Percentiles rank a stretch among this genome's conserved stretches.
These are phyloP conservation scores for Xenoacremonium recifei DNA, from an alignment of 2,329 filamentous ascomycete species.

Conservation along the genomic window DNA sequence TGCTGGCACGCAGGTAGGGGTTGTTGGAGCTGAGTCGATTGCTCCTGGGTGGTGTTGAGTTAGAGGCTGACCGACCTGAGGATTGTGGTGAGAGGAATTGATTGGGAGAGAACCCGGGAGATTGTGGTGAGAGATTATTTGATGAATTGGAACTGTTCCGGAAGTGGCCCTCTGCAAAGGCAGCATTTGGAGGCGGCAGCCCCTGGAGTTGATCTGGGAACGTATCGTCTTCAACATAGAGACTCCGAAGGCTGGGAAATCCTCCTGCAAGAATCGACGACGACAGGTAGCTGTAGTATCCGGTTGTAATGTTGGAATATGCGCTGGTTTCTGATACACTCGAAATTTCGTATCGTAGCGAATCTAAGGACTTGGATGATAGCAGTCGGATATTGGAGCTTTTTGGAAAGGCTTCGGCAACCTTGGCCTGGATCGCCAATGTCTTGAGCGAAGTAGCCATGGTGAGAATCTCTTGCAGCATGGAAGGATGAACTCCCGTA, in stretches of 20 bases:
- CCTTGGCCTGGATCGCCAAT: conserved; percentile 52
- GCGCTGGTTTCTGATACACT: conserved; percentile 55
- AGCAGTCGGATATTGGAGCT: conserved; percentile 56
- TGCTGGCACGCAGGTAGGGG: conserved; percentile 46
- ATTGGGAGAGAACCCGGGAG: conserved; percentile 1
- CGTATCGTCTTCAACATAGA: conserved; percentile 82
- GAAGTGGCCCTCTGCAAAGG: conserved; percentile 28
- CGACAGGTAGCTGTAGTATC: conserved; percentile 84
- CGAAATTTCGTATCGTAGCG: conserved; percentile 81
- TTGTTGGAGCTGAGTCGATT: conserved; percentile 61
- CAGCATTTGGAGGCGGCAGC: conserved; percentile 62
- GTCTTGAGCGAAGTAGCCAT: conserved; percentile 57
- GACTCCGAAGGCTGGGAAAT: conserved; percentile 68
- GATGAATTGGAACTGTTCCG: conserved; percentile 34
- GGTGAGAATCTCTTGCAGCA: conserved; percentile 60
- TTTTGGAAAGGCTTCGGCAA: conserved; percentile 49
- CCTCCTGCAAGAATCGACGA: conserved; percentile 75
- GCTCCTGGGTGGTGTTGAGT: conserved; percentile 22
- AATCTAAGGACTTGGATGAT: conserved; percentile 65
- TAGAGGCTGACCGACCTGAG: conserved; percentile 28
- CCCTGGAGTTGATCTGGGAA: conserved; percentile 78
- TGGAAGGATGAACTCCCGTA: conserved; percentile 66
- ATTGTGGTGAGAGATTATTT: conserved; percentile 21
- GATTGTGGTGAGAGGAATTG: conserved; percentile 21
- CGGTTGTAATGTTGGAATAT: conserved; percentile 52